Percentiles rank a stretch among this genome's conserved stretches.
phyloP scores from a whole-genome alignment of 495 filamentous ascomycete species.

The Echria macrotheca region DNA sequence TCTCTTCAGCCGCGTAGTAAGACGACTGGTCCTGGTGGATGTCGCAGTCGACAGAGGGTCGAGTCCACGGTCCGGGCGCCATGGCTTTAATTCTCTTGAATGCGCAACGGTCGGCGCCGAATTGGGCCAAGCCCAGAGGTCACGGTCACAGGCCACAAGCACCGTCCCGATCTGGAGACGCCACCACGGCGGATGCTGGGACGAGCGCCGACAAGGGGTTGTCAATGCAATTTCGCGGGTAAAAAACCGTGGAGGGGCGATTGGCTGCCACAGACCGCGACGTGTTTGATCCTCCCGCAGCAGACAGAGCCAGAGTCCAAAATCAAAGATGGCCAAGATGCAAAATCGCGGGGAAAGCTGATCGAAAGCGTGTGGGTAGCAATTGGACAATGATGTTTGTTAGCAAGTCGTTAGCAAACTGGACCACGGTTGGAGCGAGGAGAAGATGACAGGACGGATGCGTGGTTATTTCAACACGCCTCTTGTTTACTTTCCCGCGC shows the following conservation, averaged over 20 bases:
- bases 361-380: conserved; percentile 19
- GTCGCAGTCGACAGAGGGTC: conserved; percentile 15
- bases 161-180: conserved; percentile 9
- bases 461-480: neutral
- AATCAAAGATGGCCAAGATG: conserved; percentile 1
- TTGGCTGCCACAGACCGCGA: conserved; percentile 12
- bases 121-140: conserved; percentile 21
- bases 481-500: conserved; percentile 23
- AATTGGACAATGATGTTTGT: conserved; percentile 25
- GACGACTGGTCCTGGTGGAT: conserved; percentile 21
- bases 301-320: conserved; percentile 4
- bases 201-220: conserved; percentile 11
- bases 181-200: conserved; percentile 8
- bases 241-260: conserved; percentile 26
- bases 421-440: conserved; percentile 11
- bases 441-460: conserved; percentile 5
- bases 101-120: conserved; percentile 8
- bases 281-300: conserved; percentile 22
- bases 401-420: conserved; percentile 20
- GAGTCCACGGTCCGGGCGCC: conserved; percentile 18
- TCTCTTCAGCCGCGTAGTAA: too few relatives aligned
- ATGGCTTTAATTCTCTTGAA: conserved; percentile 21
- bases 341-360: conserved; percentile 18
- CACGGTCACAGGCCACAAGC: conserved; percentile 9
- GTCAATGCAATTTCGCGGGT: conserved; percentile 30